Evolutionary conservation across 1,284 basidiomycete species (phyloP), one percentile per base, ranked within the genome.

Genomic region (Naganishia sp.): DNA sequence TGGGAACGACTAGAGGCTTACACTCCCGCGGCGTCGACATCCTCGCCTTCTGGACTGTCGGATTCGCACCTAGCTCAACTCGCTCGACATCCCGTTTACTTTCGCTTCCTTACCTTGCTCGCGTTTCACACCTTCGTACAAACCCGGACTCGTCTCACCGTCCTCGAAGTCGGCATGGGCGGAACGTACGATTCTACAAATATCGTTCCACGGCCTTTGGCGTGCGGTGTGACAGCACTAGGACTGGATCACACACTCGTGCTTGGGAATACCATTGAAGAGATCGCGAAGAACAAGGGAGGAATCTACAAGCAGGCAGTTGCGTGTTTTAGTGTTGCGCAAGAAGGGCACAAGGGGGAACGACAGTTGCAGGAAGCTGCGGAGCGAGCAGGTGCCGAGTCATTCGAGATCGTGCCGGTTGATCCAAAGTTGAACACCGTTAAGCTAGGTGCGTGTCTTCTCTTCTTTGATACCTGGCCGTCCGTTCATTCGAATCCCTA

Each of bases 161-260:
- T 99, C 51, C 84, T 99, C 39, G 96, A 99, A 83, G 96, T 99
- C 43, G 96, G 96, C 17, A 90, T 99, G 23, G 96, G 96, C 18
- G 96, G 96, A 23, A 85, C 86, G 28, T 94, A 92, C 75, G 96
- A 99, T 77, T 93, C 92, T 73, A 99, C 96, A 35, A 99, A 99
- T 75, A 87, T 97, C 68, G 92, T 99, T 0, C 93, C 92, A 0
- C 85, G 85, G 68, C 96, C 96, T 0, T 77, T 94, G 23, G 90
- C 90, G 5, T 92, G 94, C 0, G 96, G 94, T 7, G 84, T 99
- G 47, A 90, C 93, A 7, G 86, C 93, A 11, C 84, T 99, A 6
- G 96, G 96, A 0, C 84, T 99, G 67, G 96, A 99, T 74, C 96
- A 99, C 79, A 88, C 90, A n/a, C 83, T 85, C 67, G 86, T 98